These are phyloP conservation scores for Coprinellus aureogranulatus DNA, from an alignment of 768 basidiomycete species.

Conservation along the genomic window DNA sequence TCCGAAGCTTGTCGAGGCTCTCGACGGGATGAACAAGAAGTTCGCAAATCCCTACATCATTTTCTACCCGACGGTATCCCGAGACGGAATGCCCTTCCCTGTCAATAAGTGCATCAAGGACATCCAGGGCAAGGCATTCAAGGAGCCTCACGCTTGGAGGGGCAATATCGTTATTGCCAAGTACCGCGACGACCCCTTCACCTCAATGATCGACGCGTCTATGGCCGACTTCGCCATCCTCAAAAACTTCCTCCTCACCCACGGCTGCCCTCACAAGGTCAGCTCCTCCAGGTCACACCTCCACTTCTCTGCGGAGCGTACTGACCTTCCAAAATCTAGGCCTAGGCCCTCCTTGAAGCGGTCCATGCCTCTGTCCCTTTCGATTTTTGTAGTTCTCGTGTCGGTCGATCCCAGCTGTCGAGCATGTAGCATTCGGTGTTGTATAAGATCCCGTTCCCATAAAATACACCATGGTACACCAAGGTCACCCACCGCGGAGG, in stretches of 20 bases:
- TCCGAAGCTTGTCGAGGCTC: conserved; percentile 63
- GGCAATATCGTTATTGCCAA: conserved; percentile 80
- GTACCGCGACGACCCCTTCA: conserved; percentile 54
- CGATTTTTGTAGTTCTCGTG: too few relatives aligned
- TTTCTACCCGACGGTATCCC: conserved; percentile 73
- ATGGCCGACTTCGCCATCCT: conserved; percentile 83
- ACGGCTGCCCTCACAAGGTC: conserved; percentile 45
- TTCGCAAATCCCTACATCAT: conserved; percentile 79
- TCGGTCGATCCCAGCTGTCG: too few relatives aligned
- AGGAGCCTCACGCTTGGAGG: conserved; percentile 69
- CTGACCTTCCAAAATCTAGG: not conserved
- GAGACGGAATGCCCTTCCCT: conserved; percentile 81
- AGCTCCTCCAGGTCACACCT: not conserved
- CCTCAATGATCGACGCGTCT: conserved; percentile 66
- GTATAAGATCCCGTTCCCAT: too few relatives aligned
- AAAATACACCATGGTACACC: not conserved
- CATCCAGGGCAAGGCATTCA: conserved; percentile 63
- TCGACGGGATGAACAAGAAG: conserved; percentile 78
- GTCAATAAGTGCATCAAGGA: conserved; percentile 74
- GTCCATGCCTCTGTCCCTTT: too few relatives aligned
- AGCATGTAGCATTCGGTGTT: too few relatives aligned
- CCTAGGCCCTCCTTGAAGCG: not conserved
- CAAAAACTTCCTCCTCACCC: conserved; percentile 74
- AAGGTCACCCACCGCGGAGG: not conserved
- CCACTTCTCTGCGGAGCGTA: not conserved